Conservation (phyloP, 179 eudicot species). For the Spinacia oleracea region DNA sequence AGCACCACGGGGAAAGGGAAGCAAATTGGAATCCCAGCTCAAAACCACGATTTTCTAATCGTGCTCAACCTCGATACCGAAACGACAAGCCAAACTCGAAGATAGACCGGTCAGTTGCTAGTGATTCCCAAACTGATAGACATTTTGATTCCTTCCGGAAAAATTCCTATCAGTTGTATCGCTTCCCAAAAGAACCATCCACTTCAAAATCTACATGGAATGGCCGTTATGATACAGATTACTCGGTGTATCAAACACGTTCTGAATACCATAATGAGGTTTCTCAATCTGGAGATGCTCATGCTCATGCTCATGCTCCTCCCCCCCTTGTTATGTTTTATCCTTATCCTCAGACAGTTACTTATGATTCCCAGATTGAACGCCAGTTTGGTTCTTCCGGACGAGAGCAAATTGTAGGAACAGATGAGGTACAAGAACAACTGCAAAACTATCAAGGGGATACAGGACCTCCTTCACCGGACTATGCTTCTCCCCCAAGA, state of each 20-base stretch:
- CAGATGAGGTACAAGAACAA: slow-evolving; percentile 22
- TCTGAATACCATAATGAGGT: slow-evolving; percentile 33
- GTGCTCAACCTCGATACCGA: slow-evolving; percentile 40
- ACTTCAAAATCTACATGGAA: slow-evolving; percentile 24
- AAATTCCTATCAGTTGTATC: slow-evolving; percentile 24
- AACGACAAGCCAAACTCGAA: slow-evolving; percentile 43
- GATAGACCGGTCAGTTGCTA: slow-evolving; percentile 35
- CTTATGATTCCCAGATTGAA: slow-evolving; percentile 34
- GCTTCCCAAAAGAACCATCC: slow-evolving; percentile 27
- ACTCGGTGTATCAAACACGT: slow-evolving; percentile 30
- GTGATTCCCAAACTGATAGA: slow-evolving; percentile 36
- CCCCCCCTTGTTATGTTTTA: slow-evolving; percentile 37
- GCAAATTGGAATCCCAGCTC: slow-evolving; percentile 40
- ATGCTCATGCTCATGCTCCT: too few species aligned
- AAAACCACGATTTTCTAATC: slow-evolving; percentile 38
- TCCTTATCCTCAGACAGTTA: slow-evolving; percentile 38
- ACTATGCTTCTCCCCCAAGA: slow-evolving; percentile 35
- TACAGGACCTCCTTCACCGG: slow-evolving; percentile 43
- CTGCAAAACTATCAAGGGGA: slow-evolving; percentile 29
- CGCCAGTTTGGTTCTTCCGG: slow-evolving; percentile 45
- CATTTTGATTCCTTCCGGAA: slow-evolving; percentile 33
- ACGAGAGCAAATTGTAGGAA: slow-evolving; percentile 32
- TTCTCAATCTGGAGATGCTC: slow-evolving; percentile 34
- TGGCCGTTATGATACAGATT: slow-evolving; percentile 31
- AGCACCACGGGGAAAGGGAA: slow-evolving; percentile 46